These are phyloP conservation scores for Parathielavia appendiculata DNA, from an alignment of 495 filamentous ascomycete species.

Conservation along the genomic window DNA sequence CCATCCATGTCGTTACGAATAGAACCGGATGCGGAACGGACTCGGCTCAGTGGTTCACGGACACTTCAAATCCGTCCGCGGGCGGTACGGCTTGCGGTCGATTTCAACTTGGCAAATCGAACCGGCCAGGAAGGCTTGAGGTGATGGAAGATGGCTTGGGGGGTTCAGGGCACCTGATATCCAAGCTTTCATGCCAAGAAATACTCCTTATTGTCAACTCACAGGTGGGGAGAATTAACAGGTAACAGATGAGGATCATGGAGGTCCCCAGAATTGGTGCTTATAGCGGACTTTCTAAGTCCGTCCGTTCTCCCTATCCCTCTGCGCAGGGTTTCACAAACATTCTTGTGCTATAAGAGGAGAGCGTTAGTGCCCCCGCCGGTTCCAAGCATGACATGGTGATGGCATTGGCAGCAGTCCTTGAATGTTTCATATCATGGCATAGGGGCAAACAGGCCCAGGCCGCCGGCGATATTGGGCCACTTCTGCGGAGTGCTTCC, in stretches of 20 bases:
- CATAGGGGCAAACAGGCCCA: neutral
- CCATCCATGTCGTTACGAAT: neutral
- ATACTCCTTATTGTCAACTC: too few species aligned
- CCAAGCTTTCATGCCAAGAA: neutral
- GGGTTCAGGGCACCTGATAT: neutral
- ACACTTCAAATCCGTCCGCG: neutral
- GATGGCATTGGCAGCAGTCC: neutral
- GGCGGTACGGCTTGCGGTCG: neutral
- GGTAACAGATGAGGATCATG: neutral
- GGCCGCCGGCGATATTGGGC: neutral
- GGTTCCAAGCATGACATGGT: conserved; percentile 1
- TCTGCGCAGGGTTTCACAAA: neutral
- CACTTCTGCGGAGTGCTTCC: neutral
- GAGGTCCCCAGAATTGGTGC: neutral
- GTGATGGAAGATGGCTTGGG: neutral
- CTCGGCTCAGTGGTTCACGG: neutral
- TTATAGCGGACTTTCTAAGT: neutral
- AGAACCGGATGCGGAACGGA: neutral
- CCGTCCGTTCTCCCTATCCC: neutral
- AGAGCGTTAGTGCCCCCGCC: neutral
- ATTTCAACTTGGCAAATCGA: neutral
- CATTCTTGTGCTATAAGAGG: conserved; percentile 2
- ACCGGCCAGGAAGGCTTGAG: neutral
- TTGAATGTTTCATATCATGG: neutral
- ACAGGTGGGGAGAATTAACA: too few species aligned